Evolutionary conservation across 2,329 filamentous ascomycete species (phyloP), one percentile per base, ranked within the genome.

Genomic region (Aspergillus proliferans): DNA sequence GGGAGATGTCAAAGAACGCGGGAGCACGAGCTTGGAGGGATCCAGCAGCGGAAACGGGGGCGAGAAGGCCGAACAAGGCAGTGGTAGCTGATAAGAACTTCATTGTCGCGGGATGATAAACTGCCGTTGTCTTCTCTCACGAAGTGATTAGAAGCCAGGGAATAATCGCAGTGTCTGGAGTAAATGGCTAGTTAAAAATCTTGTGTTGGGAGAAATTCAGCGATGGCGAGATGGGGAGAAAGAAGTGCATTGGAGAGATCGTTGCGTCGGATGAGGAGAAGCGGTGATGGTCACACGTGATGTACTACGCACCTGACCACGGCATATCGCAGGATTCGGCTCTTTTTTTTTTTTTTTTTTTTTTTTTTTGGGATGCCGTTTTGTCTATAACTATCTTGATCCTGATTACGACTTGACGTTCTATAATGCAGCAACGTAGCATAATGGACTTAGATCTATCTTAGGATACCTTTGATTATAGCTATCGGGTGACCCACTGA

Each of bases 1-100:
- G 75, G 42, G 73, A 71, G 52, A 67, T 61, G 58, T 75, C 73
- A 53, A 79, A 79, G 72, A 76, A 58, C 52, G 74, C 64, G 60
- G 74, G 55, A 60, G 73, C 67, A 9, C 64, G 61, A 54, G 70
- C 70, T 47, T 70, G 8, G 10, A 40, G 38, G 14, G 38, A 19
- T 2, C 38, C 38, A 22, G 38, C 67, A 15, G 72, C 66, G 50
- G 76, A 70, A 46, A 76, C 66, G 47, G 71, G 70, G 52, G 74
- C 67, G 50, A 72, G 63, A 52, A 76, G 62, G 51, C 75, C 67
- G 52, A 77, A 57, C 48, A 78, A 54, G 52, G 67, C 52, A 43
- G 63, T 42, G 41, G 58, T 52, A 39, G 58, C 54, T 50, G 64
- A 63, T 61, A 67, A 58, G 61, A 73, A 53, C 66, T 71, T 74